Base-by-base conservation (phyloP, 257 asterid genomes). In the Echium plantagineum region DNA sequence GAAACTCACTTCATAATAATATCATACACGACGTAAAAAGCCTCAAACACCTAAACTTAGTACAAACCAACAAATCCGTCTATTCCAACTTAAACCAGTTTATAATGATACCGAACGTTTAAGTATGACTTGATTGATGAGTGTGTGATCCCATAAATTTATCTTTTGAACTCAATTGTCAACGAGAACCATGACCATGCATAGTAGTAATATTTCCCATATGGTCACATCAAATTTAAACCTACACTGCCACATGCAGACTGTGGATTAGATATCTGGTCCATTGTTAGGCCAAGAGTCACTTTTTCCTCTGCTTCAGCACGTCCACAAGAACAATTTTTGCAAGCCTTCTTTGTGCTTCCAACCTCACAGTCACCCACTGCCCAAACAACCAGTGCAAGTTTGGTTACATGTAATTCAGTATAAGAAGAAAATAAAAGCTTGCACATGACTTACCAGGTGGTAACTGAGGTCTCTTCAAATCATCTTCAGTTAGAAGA, bases 211-310 rank as follows among this genome's bases (percentile, higher is more conserved):
- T 15, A 66, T 35, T 21, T 19, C 19, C 57, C 26, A 24, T 24
- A 24, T 24, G 26, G 26, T 24, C 30, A 12, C 57, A 63, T 47
- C 21, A 30, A 58, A 17, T 18, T 17, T 4, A 38, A 65, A 57
- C 90, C 55, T 76, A 93, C 98, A 83, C 54, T 93, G 85, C 98
- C 97, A 73, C 98, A 93, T 48, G 96, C 90, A 71, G 98, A 93
- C 72, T 89, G 83, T 28, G 97, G 98, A 83, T 89, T 93, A 55
- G 75, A 53, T 52, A 93, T 67, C 72, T 85, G 94, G 54, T 93
- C 97, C 80, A 74, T 64, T 18, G 86, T 82, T 60, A 77, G 81
- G 62, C 85, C 98, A 70, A 89, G 88, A 78, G 84, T 84, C 68
- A 88, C 94, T 71, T 85, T 88, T 66, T 83, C 81, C 72, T 93